Percentiles rank a stretch among this genome's conserved stretches.
Conservation (phyloP, 768 basidiomycete genomes). For the Lyophyllum atratum region DNA sequence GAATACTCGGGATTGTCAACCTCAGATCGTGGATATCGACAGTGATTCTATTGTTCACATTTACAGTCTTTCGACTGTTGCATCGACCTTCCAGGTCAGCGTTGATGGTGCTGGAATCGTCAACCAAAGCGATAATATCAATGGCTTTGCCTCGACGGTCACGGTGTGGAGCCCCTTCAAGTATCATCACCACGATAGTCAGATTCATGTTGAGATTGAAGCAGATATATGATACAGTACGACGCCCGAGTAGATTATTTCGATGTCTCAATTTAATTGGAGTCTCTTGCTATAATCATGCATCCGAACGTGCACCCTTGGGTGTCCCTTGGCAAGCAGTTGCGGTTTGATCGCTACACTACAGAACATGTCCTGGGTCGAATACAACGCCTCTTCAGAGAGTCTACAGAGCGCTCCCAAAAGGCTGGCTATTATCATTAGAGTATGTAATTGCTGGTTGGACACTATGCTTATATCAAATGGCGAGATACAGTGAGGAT, state of each 20-base stretch:
- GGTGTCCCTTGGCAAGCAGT: too few species aligned
- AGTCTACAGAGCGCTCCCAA: too few species aligned
- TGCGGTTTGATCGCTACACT: too few species aligned
- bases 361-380: too few species aligned
- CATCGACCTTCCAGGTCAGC: conserved; percentile 50
- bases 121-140: conserved; percentile 46
- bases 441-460: too few species aligned
- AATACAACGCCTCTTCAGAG: too few species aligned
- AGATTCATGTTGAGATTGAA: neutral
- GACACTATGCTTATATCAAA: too few species aligned
- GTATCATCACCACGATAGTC: neutral
- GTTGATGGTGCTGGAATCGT: conserved; percentile 47
- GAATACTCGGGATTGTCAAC: conserved; percentile 44
- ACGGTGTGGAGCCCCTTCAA: conserved; percentile 41
- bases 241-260: neutral
- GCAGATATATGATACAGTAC: neutral
- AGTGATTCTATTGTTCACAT: conserved; percentile 46
- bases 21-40: conserved; percentile 54
- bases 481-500: too few species aligned
- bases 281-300: too few species aligned
- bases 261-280: too few species aligned
- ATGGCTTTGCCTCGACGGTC: conserved; percentile 57
- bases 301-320: too few species aligned
- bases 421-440: too few species aligned
- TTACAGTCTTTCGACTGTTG: conserved; percentile 63